Evolutionary conservation across 2,329 filamentous ascomycete species (phyloP).

Genomic region (Drechslerella stenobrocha): DNA sequence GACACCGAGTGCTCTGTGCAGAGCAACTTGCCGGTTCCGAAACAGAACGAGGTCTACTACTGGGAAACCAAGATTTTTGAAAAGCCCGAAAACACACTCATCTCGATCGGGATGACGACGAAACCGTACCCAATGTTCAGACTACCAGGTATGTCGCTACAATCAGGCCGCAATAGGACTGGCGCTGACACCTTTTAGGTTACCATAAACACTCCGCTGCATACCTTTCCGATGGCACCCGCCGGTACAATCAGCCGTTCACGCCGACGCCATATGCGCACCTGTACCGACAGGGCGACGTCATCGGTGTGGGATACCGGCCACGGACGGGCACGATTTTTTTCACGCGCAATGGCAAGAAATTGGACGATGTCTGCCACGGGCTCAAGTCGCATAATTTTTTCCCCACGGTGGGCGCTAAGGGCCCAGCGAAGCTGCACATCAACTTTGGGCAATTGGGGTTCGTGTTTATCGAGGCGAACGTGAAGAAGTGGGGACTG

Average conservation of each 20-base stretch:
- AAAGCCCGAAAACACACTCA: constrained; percentile 82
- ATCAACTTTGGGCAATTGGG: constrained; percentile 98
- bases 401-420: constrained; percentile 95
- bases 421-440: constrained; percentile 86
- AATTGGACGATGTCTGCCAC: constrained; percentile 89
- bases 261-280: constrained; percentile 77
- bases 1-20: constrained; percentile 97
- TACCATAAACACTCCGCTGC: constrained; percentile 91
- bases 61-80: constrained; percentile 99
- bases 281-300: constrained; percentile 85
- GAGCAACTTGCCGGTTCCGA: constrained; percentile 93
- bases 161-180: neutral
- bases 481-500: constrained; percentile 99
- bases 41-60: constrained; percentile 99
- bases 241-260: constrained; percentile 93
- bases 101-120: constrained; percentile 91
- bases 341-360: constrained; percentile 98
- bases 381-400: constrained; percentile 94
- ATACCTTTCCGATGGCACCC: constrained; percentile 83
- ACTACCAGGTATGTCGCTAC: constrained; percentile 70
- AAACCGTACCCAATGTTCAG: constrained; percentile 96
- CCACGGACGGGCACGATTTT: constrained; percentile 93
- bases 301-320: constrained; percentile 91
- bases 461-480: constrained; percentile 98
- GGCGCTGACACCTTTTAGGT: constrained; percentile 60